Evolutionary conservation across 2,329 filamentous ascomycete species (phyloP), one percentile per base, ranked within the genome.

Genomic region (Gaeumannomyces tritici): DNA sequence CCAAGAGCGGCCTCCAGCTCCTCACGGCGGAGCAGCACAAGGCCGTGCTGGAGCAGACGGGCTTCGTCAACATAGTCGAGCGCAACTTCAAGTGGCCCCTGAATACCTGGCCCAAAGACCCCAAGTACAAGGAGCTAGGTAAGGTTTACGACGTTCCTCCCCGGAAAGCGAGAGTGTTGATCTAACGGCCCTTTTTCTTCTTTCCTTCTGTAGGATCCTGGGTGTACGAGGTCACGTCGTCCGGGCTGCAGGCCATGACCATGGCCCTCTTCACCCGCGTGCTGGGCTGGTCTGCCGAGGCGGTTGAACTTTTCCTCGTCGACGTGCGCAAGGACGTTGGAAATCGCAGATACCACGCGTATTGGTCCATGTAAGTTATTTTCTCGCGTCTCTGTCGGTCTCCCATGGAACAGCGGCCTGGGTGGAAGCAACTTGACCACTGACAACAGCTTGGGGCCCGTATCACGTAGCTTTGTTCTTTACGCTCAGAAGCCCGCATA

Each of bases 261-360:
- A 63, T 72, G 56, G 67, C 63, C 4, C 60, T 70, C 58, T 67
- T 72, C 57, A 63, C 66, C 63, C 73, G 77, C 11, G 74, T 75
- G 1, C 72, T 76, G 63, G 73, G 73, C 3, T 71, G 74, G 62
- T 77, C 72, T 4, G 68, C 74, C 9, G 77, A 76, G n/a, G 73
- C 82, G 65, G 80, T 81, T 29, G 79, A 83, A 74, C 80, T 83
- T 6, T 74, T 74, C 3, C 71, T 83, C 18, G 76, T 83, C 35
- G 73, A 80, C 56, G 79, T 83, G 5, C 74, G 81, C 57, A 76
- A 74, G 63, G 77, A 80, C 42, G 65, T 83, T 4, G 75, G 75
- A 7, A 73, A 84, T 18, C 35, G 15, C 35, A 42, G 13, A 12
- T 42, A 42, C 35, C 15, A 42, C 35, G 35, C 35, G 18, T 15